Base-by-base conservation (phyloP, 768 basidiomycete species). In the Neoboletus magnificus region DNA sequence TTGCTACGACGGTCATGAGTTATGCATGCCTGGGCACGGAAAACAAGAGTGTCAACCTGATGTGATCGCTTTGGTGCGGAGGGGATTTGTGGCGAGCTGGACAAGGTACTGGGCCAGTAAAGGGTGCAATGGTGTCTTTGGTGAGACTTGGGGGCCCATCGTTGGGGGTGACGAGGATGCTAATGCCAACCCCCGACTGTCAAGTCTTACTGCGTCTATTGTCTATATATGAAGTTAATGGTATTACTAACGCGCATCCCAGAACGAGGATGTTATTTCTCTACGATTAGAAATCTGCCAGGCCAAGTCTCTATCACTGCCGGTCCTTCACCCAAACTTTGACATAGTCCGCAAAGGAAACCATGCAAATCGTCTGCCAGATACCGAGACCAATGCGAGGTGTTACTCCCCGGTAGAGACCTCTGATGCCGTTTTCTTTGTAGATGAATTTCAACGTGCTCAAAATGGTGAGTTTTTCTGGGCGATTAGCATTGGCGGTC, bases 361-460 rank as follows among this genome's bases (percentile, higher is more conserved):
- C 96, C 96, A 99, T 99, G 80, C 97, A 99, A 62, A 98, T 80
- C 8, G 93, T 97, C 75, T 97, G 93, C 93, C 93, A 97, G 69
- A 96, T 82, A 57, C 96, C 94, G 57, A 99, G 84, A 59, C 85
- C 97, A 66, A 99, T 92, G 56, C 97, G 91, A 56, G 97, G 97
- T 0, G 94, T 92, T 22, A 99, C 96, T 64, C 97, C 97, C 47
- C 97, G 87, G 79, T 99, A 99, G 32, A 99, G 79, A 32, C 96
- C 97, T 74, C 90, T 93, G 67, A 99, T 79, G 51, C 97, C 97
- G 71, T 96, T 98, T 74, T 94, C 92, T 70, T 82, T 85, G 83
- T 98, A 98, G 68, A 99, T 91, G 75, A 93, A 98, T n/a, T 73
- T 77, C 53, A 98, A 76, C 1, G 95, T 98, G 76, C 90, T 96